Base-by-base conservation (phyloP, 108 stramenopile species). In the Skeletonema potamos region DNA sequence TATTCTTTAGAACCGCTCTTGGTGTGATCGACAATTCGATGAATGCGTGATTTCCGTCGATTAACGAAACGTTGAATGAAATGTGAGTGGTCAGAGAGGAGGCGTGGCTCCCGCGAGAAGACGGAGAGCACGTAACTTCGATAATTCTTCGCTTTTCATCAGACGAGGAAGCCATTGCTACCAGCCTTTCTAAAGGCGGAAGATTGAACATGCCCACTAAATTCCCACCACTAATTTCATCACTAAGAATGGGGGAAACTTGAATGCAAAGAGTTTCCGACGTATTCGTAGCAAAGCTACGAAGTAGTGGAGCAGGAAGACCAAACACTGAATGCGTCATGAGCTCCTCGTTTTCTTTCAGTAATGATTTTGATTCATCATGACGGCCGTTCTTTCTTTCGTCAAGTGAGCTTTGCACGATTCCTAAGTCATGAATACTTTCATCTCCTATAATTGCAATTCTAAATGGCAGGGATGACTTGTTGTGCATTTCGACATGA, bases 1-100 rank as follows among this genome's bases (percentile, higher is more conserved):
- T 79, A 70, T 95, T 95, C 33, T 76, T 77, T 15, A 95, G 65
- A 26, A 86, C 28, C 11, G 85, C 74, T 60, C 92, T 81, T 30
- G 94, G 94, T 58, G 84, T 77, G 11, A 95, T 68, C 20, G 62
- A 84, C 9, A 92, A 64, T 27, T 86, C 79, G 37, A 92, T 63
- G 54, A 85, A 79, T 34, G 85, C 84, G 48, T 85, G 67, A 29
- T 67, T 48, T 27, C 66, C 77, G 20, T 79, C 83, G 26, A 88
- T 77, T 13, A 91, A 66, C 18, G 65, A 58, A 12, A 76, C 75
- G 29, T 72, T 84, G 43, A 69, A 73, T n/a, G 76, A 58, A 12
- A 90, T 84, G 37, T 82, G 85, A 0, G 84, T 65, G 6, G 73
- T 66, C 6, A 82, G 28, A 22, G 76, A 67, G 12, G 76, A 32